These are phyloP conservation scores for Penicillium odoratum DNA, from an alignment of 495 filamentous ascomycete species.

Conservation along the genomic window DNA sequence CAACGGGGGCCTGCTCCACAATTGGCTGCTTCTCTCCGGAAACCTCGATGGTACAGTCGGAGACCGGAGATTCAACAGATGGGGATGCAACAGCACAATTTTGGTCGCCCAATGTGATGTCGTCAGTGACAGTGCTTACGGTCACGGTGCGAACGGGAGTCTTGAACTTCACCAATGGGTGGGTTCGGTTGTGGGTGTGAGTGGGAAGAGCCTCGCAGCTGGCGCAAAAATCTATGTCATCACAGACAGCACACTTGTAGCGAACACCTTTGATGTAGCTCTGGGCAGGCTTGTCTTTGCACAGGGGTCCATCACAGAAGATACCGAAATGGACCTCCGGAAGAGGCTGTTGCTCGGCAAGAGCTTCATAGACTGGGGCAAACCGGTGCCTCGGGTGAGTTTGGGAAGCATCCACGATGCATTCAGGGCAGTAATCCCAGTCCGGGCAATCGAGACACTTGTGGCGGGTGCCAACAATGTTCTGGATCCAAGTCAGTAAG, in stretches of 20 bases:
- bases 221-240: conserved; percentile 95
- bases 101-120: conserved; percentile 69
- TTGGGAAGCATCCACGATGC: conserved; percentile 61
- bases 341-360: conserved; percentile 52
- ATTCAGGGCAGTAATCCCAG: conserved; percentile 92
- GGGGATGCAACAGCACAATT: conserved; percentile 6
- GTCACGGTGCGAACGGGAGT: conserved; percentile 86
- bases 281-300: conserved; percentile 55
- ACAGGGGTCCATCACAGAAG: conserved; percentile 94
- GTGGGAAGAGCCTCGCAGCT: conserved; percentile 85
- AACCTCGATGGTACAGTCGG: conserved; percentile 45
- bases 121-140: conserved; percentile 80
- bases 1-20: neutral
- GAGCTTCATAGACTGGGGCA: conserved; percentile 79
- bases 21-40: conserved; percentile 57
- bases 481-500: conserved; percentile 41
- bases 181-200: conserved; percentile 87
- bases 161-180: conserved; percentile 97
- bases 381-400: conserved; percentile 87
- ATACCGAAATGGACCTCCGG: conserved; percentile 73
- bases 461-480: conserved; percentile 86
- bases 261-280: conserved; percentile 80
- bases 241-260: conserved; percentile 97
- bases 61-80: conserved; percentile 50
- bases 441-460: conserved; percentile 98